Conservation (phyloP, 768 basidiomycete species). For the Agrocybe pediades region DNA sequence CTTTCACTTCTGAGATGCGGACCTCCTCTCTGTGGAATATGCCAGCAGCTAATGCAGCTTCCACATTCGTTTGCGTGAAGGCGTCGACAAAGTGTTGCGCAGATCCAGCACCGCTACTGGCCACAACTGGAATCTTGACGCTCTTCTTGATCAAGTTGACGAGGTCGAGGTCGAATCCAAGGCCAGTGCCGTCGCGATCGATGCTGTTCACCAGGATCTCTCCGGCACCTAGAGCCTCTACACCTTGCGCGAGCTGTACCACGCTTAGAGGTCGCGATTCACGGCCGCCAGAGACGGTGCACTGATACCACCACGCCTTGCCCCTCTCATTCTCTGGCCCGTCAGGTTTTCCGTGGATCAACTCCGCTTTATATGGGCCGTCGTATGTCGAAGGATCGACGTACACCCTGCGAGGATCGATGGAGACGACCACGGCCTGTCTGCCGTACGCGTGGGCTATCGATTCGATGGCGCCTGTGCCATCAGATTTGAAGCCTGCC, state of each 20-base stretch:
- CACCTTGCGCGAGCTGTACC: conserved; percentile 88
- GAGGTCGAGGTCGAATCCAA: conserved; percentile 89
- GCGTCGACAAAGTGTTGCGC: conserved; percentile 85
- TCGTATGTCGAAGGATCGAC: conserved; percentile 67
- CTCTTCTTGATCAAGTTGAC: conserved; percentile 71
- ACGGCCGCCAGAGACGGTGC: conserved; percentile 93
- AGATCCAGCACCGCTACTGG: conserved; percentile 90
- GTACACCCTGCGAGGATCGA: conserved; percentile 89
- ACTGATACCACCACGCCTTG: conserved; percentile 98
- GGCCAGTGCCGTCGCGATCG: conserved; percentile 91
- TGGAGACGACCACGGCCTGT: conserved; percentile 98
- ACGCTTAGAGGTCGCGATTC: conserved; percentile 83
- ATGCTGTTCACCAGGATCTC: conserved; percentile 96
- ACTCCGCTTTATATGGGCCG: conserved; percentile 67
- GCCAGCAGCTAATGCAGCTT: conserved; percentile 94
- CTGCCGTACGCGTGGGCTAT: conserved; percentile 89
- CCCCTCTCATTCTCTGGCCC: conserved; percentile 58
- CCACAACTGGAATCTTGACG: conserved; percentile 91
- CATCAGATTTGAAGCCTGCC: conserved; percentile 50
- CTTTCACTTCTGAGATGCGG: conserved; percentile 79
- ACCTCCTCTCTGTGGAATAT: conserved; percentile 96
- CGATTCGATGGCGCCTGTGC: conserved; percentile 87
- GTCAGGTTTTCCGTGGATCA: conserved; percentile 50
- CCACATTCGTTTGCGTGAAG: conserved; percentile 76
- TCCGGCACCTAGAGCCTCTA: conserved; percentile 90